Base-by-base conservation (phyloP, 192 early-diverging fungal genomes). In the Coemansia sp. region DNA sequence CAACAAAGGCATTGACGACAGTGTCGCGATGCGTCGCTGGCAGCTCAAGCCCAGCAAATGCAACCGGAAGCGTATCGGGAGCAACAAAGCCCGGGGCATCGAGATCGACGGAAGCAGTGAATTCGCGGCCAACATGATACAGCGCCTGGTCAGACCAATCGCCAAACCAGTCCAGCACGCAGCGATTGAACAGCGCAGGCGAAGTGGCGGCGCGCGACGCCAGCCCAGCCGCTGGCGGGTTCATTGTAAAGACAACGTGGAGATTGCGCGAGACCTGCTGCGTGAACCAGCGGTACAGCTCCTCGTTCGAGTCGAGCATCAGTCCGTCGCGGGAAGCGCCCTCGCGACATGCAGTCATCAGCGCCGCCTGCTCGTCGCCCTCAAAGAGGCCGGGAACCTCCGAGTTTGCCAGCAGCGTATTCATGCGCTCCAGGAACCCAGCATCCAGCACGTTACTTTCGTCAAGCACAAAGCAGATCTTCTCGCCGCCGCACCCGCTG, bases 201-300 rank as follows among this genome's bases (percentile, higher is more conserved):
- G 95, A 98, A 5, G 97, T 98, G 18, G 98, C 96, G 0, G 97
- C 95, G 34, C 95, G 90, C 20, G 91, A 90, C 5, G 93, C 94
- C 20, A 99, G 84, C 21, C 93, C 95, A 21, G 87, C 92, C 63
- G 94, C 91, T 0, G 98, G 98, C 16, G 98, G 98, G 75, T 99
- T 99, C 98, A 99, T 99, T 14, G 98, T 99, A 70, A 99, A 99
- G 14, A 99, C 95, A 30, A 99, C 95, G 69, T 99, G 98, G 43
- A 99, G 75, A 73, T 99, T 99, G 58, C 89, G 89, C 87, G 91
- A 92, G 56, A 99, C 94, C 77, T 98, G 97, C 61, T 90, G 86
- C 30, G 94, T 95, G 81, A 99, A 99, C 97, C 97, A 98, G 64
- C 93, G 92, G 84, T 97, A 95, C 23, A 99, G 86, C 71, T 99